phyloP scores from a whole-genome alignment of 2,329 filamentous ascomycete species.

The Incumbomyces delicatus region DNA sequence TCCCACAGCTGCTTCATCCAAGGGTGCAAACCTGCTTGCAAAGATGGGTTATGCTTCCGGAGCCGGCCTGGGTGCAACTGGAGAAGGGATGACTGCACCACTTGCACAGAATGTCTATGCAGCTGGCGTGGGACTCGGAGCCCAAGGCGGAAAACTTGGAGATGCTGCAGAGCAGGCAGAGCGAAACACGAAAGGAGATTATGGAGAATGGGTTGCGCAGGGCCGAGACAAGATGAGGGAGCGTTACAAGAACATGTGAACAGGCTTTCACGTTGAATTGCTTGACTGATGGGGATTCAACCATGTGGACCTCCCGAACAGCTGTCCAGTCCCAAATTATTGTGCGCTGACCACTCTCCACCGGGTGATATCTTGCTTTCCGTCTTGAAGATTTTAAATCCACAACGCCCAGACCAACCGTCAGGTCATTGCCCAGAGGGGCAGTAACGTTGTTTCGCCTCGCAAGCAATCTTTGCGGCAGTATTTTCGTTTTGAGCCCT shows the following conservation, averaged over 20 bases:
- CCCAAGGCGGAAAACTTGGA: conserved; percentile 39
- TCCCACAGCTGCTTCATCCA: conserved; percentile 30
- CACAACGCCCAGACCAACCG: too few species aligned
- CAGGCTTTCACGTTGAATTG: not conserved
- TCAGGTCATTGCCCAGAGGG: too few species aligned
- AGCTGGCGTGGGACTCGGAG: conserved; percentile 40
- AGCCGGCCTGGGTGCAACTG: conserved; percentile 38
- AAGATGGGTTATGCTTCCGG: conserved; percentile 43
- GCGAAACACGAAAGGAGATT: conserved; percentile 38
- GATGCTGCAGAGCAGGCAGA: conserved; percentile 40
- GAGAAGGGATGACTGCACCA: conserved; percentile 36
- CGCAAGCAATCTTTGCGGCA: too few species aligned
- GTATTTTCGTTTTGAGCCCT: too few species aligned
- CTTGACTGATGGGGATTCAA: not conserved
- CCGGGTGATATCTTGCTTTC: too few species aligned
- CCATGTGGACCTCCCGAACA: too few species aligned
- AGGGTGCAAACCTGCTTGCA: conserved; percentile 41
- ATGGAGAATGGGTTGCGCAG: conserved; percentile 39
- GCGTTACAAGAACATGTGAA: conserved; percentile 35
- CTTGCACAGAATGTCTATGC: conserved; percentile 41
- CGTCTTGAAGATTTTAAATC: too few species aligned
- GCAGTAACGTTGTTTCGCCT: too few species aligned
- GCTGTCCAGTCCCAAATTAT: too few species aligned
- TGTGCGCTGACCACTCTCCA: too few species aligned
- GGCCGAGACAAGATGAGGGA: conserved; percentile 38